phyloP scores from a whole-genome alignment of 2,329 filamentous ascomycete species.

The Botrytis paeoniae region DNA sequence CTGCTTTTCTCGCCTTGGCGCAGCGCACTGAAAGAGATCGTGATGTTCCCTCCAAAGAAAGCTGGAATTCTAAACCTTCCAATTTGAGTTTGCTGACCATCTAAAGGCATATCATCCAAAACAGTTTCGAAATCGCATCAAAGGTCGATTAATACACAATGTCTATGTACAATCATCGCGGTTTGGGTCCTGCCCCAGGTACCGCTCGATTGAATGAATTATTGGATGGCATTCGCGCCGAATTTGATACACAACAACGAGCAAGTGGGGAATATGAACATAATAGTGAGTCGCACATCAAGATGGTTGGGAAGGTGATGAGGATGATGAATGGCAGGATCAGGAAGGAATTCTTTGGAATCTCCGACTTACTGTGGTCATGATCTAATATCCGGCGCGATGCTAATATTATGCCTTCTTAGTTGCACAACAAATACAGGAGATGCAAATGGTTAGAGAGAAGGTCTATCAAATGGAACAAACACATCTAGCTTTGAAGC shows the following conservation, averaged over 20 bases:
- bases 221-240: slow-evolving; percentile 82
- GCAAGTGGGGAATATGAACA: slow-evolving; percentile 86
- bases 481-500: slow-evolving; percentile 81
- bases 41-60: neutral
- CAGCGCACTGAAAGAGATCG: neutral
- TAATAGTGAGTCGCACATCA: slow-evolving; percentile 67
- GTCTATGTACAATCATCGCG: slow-evolving; percentile 90
- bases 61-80: neutral
- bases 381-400: slow-evolving; percentile 3
- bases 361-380: neutral
- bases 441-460: slow-evolving; percentile 90
- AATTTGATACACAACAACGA: slow-evolving; percentile 83
- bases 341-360: neutral
- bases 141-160: slow-evolving; percentile 39
- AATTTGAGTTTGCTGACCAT: slow-evolving; percentile 1
- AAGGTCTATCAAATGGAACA: slow-evolving; percentile 95
- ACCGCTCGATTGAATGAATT: slow-evolving; percentile 78
- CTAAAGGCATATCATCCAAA: neutral
- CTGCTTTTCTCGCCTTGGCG: neutral
- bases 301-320: neutral
- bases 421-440: slow-evolving; percentile 89
- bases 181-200: slow-evolving; percentile 68
- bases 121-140: neutral
- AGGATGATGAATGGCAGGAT: neutral
- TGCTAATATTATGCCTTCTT: slow-evolving; percentile 21